Conservation (phyloP, 805 yeast species). For the Maudiozyma turicensis region DNA sequence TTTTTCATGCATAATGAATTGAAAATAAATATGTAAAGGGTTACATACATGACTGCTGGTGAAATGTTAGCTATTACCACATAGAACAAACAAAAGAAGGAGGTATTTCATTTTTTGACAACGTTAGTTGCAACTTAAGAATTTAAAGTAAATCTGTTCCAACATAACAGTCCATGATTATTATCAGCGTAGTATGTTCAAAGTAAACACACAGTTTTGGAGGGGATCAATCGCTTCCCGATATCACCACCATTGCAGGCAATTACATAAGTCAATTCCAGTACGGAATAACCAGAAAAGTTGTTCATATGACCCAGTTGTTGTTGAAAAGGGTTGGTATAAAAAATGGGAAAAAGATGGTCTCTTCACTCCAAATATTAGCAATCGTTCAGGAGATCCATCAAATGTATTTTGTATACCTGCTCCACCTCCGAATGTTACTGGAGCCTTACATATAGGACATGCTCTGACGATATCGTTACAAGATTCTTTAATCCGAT, state of each 20-base stretch:
- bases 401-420: conserved; percentile 84
- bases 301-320: conserved; percentile 70
- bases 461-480: conserved; percentile 91
- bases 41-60: too few species aligned
- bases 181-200: neutral
- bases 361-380: conserved; percentile 72
- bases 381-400: conserved; percentile 60
- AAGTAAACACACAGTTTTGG: neutral
- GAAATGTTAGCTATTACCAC: too few species aligned
- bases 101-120: too few species aligned
- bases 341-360: conserved; percentile 89
- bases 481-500: conserved; percentile 86
- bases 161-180: neutral
- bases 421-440: conserved; percentile 96
- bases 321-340: conserved; percentile 93
- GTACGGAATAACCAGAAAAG: neutral
- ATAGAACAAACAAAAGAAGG: too few species aligned
- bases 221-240: neutral
- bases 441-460: conserved; percentile 97
- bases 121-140: too few species aligned
- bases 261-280: neutral
- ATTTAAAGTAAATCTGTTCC: too few species aligned
- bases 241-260: neutral
- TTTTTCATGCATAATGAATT: too few species aligned
- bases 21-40: too few species aligned